Evolutionary conservation across 306 rosid genomes (phyloP), one percentile per base, ranked within the genome.

Genomic region (Quillaja saponaria): DNA sequence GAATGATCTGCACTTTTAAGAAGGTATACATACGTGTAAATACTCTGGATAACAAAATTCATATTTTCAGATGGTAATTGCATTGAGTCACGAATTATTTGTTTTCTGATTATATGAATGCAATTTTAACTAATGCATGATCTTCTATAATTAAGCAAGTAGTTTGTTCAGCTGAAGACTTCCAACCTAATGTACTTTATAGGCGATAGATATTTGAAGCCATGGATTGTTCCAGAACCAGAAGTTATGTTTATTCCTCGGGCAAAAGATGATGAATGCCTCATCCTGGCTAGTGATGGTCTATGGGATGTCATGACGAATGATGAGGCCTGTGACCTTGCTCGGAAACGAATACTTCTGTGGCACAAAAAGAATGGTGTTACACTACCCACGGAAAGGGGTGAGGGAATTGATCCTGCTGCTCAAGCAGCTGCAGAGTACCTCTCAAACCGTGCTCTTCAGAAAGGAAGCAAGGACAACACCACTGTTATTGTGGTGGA

Each of bases 171-270:
- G 35, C 49, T 33, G 42, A 50, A 69, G 44, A 45, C 61, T 14
- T 39, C 72, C 31, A 46, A 33, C 62, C 55, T 14, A 35, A 25
- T 55, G 52, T 57, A 35, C 33, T 45, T 55, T 82, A 66, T 87
- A 90, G 96, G 96, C 49, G 96, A 90, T 58, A 84, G 96, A 71
- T 90, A 86, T 80, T 70, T 90, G 80, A 90, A 90, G 73, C 96
- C 96, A 7, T 90, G 89, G 95, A 90, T 86, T 58, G 84, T 90
- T 68, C 96, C 95, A 0, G 96, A 90, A n/a, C 96, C 95, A n/a
- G 96, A 90, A 76, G 84, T 86, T 60, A 80, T 25, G 49, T 80
- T 86, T 67, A 44, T 90, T 75, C 89, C 95, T 13, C 85, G 96
- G 14, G 69, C 87, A 2, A 86, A 80, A 74, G 89, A 86, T 0